Evolutionary conservation across 495 filamentous ascomycete genomes (phyloP).

Genomic region (Annulohypoxylon maeteangense): DNA sequence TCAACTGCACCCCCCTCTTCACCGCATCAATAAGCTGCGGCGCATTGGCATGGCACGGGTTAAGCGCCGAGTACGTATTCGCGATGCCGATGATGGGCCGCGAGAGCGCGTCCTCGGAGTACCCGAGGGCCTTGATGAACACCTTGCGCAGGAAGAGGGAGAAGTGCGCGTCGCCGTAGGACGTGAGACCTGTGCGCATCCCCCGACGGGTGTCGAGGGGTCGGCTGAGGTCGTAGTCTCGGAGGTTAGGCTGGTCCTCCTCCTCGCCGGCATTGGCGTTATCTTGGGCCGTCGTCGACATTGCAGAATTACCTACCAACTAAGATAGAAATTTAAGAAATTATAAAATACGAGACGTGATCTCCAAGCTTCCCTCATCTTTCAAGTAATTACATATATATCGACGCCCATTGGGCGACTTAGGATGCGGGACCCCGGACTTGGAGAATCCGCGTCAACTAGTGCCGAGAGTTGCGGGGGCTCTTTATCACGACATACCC

Average conservation of each 20-base stretch:
- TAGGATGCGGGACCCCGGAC: constrained; percentile 17
- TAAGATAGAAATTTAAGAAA: neutral
- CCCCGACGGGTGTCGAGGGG: constrained; percentile 61
- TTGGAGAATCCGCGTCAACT: constrained; percentile 36
- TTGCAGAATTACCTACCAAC: neutral
- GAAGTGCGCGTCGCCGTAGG: constrained; percentile 77
- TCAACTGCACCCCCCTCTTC: constrained; percentile 70
- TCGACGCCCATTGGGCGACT: constrained; percentile 2
- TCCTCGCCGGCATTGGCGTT: neutral
- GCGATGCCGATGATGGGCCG: constrained; percentile 73
- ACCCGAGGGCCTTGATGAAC: constrained; percentile 76
- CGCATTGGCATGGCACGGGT: constrained; percentile 74
- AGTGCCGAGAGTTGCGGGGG: constrained; percentile 32
- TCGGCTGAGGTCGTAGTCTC: constrained; percentile 65
- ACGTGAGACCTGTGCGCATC: constrained; percentile 68
- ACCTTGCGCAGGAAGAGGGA: constrained; percentile 75
- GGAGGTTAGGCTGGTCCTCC: constrained; percentile 2
- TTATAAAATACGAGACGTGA: neutral
- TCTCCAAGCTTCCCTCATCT: neutral
- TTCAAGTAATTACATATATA: neutral
- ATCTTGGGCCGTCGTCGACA: constrained; percentile 7
- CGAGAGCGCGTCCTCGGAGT: constrained; percentile 72
- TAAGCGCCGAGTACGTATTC: constrained; percentile 73
- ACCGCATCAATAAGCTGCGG: constrained; percentile 74
- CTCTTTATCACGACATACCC: constrained; percentile 30